Base-by-base conservation (phyloP, 148 eudicot genomes). In the Cornus kousa region DNA sequence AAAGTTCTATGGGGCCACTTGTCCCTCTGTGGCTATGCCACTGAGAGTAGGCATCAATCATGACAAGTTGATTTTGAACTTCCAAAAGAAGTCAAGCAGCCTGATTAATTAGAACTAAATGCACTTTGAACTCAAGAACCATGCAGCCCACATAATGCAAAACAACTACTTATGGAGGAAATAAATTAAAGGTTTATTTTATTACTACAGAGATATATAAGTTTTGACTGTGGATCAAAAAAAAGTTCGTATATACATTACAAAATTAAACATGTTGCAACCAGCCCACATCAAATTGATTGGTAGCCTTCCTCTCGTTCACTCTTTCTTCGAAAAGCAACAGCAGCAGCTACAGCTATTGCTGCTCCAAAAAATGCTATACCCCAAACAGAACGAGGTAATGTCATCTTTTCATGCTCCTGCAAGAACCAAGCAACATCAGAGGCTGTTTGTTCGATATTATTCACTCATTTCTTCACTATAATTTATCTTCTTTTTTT, bases 261-360 rank as follows among this genome's bases (percentile, higher is more conserved):
- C 43, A 19, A 9, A 31, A 17, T 28, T 4, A 46, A 46, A 46
- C 60, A 24, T 57, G 3, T 13, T n/a, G 9, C 0, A 40, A 37
- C 19, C 12, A 53, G 79, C 57, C 83, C 75, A 84, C 72, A 62
- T 68, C 4, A 68, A 39, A 89, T 87, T 6, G 84, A 77, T 55
- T 81, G 66, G 74, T 89, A 86, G 14, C 83, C 89, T 60, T 81
- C 88, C 76, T 73, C 86, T 19, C 71, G 76, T 71, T 69, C 78
- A 9, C 43, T 84, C 68, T 77, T 80, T 43, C 73, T 69, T 20
- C 83, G 79, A 23, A 68, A 43, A 50, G 77, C 74, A 64, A 80
- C 28, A 57, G 78, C 64, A 71, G 65, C 75, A 31, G 77, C 78
- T 32, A 74, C 83, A 59, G 69, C 16, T 28, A 75, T 67, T 13